Evolutionary conservation across 1,284 basidiomycete species (phyloP), one percentile per base, ranked within the genome.

Genomic region (Austroboletus niveus): DNA sequence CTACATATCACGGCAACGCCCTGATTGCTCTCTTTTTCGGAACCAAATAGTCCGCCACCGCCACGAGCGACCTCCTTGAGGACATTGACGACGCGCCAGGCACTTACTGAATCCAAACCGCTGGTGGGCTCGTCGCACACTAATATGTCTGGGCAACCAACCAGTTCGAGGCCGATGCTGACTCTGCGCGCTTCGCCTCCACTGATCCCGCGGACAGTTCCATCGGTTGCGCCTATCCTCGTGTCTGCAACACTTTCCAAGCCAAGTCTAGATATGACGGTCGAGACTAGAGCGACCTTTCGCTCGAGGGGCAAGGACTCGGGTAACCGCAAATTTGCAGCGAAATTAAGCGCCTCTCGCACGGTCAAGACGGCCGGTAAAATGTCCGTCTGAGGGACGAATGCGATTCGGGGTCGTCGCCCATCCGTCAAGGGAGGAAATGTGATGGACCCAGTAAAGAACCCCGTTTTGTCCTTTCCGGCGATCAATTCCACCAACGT

Each of bases 101-200:
- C 93, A 14, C 90, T 93, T 7, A 94, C 90, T 0, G 90, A 93
- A 68, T 96, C 93, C 53, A 95, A 74, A 76, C 81, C 77, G 39
- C 91, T 86, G 1, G 89, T 92, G 8, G 90, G 89, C 62, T 91
- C 91, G 66, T 95, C 92, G 24, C 94, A 75, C 27, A 94, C 81
- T 42, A 94, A 69, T 8, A 94, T 77, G 61, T 92, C 89, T 0
- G 92, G 92, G 32, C 81, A 75, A 0, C 88, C 85, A 47, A 94
- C 86, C 24, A 94, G 75, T 61, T 92, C 88, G 49, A 92, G 76
- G 8, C 92, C 92, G 53, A 95, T 94, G 48, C 84, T 88, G 15
- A 95, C 83, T 40, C 92, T 77, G 40, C 90, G 79, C 75, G 88
- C 89, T 70, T 94, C 92, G 20, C 92, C 92, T 14, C 92, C 92